A percentile compares a stretch with the other conserved stretches of the same genome.
phyloP scores from a whole-genome alignment of 257 asterid species.

The Thymus quinquecostatus region DNA sequence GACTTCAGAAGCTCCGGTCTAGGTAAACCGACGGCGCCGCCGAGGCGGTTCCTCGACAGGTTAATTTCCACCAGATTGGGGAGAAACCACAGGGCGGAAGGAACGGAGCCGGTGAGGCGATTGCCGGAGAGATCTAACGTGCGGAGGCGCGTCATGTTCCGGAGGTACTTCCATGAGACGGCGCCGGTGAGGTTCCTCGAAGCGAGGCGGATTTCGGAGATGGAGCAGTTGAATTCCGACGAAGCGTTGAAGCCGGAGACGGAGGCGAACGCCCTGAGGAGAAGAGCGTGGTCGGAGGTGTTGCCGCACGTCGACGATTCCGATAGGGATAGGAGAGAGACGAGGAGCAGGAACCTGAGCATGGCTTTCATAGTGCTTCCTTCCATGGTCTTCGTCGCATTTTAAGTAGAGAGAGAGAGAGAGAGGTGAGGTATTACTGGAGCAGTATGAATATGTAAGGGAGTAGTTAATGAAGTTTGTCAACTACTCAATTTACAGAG shows the following conservation, averaged over 20 bases:
- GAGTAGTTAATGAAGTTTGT: constrained; percentile 11
- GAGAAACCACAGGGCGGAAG: constrained; percentile 58
- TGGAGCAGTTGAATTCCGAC: constrained; percentile 45
- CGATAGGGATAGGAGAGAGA: constrained; percentile 40
- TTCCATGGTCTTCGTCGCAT: constrained; percentile 28
- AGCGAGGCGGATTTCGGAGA: constrained; percentile 49
- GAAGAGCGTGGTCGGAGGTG: constrained; percentile 42
- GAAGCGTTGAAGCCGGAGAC: constrained; percentile 69
- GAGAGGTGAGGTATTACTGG: background rate
- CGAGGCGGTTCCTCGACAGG: constrained; percentile 70
- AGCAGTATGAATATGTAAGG: background rate
- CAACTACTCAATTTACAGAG: constrained; percentile 24
- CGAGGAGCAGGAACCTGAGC: constrained; percentile 38
- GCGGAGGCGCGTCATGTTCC: constrained; percentile 62
- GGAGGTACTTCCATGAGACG: constrained; percentile 70
- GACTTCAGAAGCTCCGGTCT: constrained; percentile 24
- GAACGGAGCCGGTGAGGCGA: constrained; percentile 63
- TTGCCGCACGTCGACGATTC: constrained; percentile 49
- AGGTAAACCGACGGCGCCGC: constrained; percentile 55
- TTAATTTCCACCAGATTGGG: constrained; percentile 58
- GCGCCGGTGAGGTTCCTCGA: constrained; percentile 73
- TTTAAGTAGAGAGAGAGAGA: background rate
- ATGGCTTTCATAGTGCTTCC: constrained; percentile 43
- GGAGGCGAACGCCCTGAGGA: constrained; percentile 70
- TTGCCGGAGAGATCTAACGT: constrained; percentile 77